Evolutionary conservation across 371 early-diverging fungal species (phyloP), one percentile per base, ranked within the genome.

Genomic region (Mucor mucedo): DNA sequence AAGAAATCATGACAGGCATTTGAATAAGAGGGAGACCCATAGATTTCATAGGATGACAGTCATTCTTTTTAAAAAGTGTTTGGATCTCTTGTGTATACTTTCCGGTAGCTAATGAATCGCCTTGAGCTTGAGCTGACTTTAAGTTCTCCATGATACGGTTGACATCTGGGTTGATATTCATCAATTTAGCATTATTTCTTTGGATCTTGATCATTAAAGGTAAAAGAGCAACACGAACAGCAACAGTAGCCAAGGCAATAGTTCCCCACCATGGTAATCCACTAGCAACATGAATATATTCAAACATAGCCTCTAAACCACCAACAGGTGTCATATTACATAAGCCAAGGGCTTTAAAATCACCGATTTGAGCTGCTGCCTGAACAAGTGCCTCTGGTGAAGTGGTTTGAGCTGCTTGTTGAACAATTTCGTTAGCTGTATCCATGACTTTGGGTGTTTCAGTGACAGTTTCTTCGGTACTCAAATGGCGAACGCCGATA

Each of bases 181-280:
- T 82, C 38, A 96, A 70, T 45, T 80, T 79, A 33, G 90, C 91
- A 41, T 87, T 83, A 64, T 88, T 87, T 39, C 90, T 80, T 65
- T 93, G 94, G 28, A 89, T 72, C 72, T 89, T 90, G 69, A 94
- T 75, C 62, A 89, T 84, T 32, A 95, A 58, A 0, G 97, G 97
- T 45, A 94, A 73, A 41, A 95, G 62, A 1, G 85, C 79, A 1
- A 87, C 55, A 61, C 97, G 93, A 8, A 93, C 81, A 5, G 82
- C 57, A 9, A 96, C 45, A 0, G 95, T 95, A 0, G 89, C 77
- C 3, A 75, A 76, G 2, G 85, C 85, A 58, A 98, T 96, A 6
- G 95, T 88, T 0, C 83, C 94, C 92, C 92, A 96, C 98, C 98
- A 98, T 9, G 97, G 96, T 56, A 98, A 65, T 1, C 95, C 96